These are phyloP conservation scores for Pestalotiopsis sp. DNA, from an alignment of 2,329 filamentous ascomycete genomes.

Conservation along the genomic window DNA sequence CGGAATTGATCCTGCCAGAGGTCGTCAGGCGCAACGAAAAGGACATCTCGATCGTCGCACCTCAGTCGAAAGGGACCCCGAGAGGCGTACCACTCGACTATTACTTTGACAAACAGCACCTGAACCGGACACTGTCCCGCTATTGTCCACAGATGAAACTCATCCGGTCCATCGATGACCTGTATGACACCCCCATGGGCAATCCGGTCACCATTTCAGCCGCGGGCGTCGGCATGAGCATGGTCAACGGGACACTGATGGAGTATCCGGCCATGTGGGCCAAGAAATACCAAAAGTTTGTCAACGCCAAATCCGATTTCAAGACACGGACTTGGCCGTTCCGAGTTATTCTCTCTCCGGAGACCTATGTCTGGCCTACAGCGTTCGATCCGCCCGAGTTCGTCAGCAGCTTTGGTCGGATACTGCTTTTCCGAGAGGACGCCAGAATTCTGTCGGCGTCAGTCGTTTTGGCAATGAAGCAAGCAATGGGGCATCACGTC, in stretches of 20 bases:
- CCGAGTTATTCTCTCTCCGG: conserved; percentile 33
- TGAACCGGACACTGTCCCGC: conserved; percentile 29
- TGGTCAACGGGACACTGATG: conserved; percentile 30
- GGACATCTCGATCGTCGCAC: conserved; percentile 28
- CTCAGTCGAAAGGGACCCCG: conserved; percentile 26
- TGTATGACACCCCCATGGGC: conserved; percentile 35
- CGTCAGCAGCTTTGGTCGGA: conserved; percentile 38
- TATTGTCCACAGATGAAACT: conserved; percentile 41
- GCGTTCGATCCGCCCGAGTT: conserved; percentile 31
- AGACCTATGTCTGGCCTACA: conserved; percentile 35
- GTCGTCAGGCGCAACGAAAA: conserved; percentile 35
- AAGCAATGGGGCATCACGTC: conserved; percentile 27
- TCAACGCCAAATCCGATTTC: conserved; percentile 30
- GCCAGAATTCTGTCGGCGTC: conserved; percentile 36
- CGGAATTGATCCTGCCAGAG: conserved; percentile 40
- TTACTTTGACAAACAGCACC: conserved; percentile 37
- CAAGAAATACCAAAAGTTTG: conserved; percentile 25
- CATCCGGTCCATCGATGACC: conserved; percentile 36
- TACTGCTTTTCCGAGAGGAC: conserved; percentile 39
- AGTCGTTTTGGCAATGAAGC: conserved; percentile 35
- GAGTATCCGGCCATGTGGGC: conserved; percentile 22
- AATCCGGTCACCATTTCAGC: conserved; percentile 28
- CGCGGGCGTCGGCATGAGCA: conserved; percentile 20
- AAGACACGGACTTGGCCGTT: conserved; percentile 33
- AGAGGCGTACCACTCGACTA: conserved; percentile 35